Conservation (phyloP, 1,139 yeast species). For the Taphrina betulina region DNA sequence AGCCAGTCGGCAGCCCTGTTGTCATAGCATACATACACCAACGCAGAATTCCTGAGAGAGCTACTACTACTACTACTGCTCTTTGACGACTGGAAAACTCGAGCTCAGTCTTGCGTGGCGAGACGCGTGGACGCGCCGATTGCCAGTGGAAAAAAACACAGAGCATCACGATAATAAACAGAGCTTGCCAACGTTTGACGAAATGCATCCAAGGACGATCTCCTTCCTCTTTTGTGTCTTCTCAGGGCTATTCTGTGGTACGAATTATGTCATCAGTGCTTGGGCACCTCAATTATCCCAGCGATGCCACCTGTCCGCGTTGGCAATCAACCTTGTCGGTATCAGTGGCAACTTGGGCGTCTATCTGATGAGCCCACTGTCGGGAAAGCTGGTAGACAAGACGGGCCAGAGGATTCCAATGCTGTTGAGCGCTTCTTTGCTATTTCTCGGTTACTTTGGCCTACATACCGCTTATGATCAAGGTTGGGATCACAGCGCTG, state of each 20-base stretch:
- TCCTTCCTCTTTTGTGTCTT: conserved; percentile 12
- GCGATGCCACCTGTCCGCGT: conserved; percentile 53
- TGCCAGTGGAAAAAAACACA: too few species aligned
- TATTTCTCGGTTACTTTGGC: conserved; percentile 22
- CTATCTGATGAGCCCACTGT: conserved; percentile 59
- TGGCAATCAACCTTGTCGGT: conserved; percentile 58
- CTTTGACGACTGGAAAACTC: too few species aligned
- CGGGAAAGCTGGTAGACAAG: conserved; percentile 49
- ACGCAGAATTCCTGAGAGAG: too few species aligned
- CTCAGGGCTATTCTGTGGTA: conserved; percentile 13
- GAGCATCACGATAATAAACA: too few species aligned
- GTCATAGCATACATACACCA: too few species aligned
- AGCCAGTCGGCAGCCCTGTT: too few species aligned
- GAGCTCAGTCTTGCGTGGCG: too few species aligned
- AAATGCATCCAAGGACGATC: background rate
- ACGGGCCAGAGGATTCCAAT: conserved; percentile 32
- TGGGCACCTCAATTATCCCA: conserved; percentile 65
- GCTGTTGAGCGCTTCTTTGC: conserved; percentile 11
- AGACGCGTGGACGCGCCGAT: too few species aligned
- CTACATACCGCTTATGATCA: conserved; percentile 12
- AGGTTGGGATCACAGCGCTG: conserved; percentile 5
- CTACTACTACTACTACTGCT: too few species aligned
- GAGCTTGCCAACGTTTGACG: background rate
- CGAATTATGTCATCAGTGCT: conserved; percentile 40
- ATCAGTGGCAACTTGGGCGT: conserved; percentile 61